Evolutionary conservation across 768 basidiomycete species (phyloP).

Genomic region (Mycena maculata): DNA sequence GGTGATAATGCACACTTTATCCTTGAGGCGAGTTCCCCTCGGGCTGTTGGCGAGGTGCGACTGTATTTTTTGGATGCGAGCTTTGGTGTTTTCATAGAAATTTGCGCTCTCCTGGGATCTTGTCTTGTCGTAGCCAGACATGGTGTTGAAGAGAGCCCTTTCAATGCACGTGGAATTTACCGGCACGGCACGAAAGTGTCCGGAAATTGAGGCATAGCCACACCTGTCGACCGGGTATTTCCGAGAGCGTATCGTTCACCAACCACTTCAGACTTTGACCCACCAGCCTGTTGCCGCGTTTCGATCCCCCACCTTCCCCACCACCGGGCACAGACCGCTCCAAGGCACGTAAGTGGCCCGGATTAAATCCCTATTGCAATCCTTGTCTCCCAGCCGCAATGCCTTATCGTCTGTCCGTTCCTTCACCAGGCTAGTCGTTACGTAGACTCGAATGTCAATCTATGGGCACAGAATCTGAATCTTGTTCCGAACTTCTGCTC

Average conservation of each 20-base stretch:
- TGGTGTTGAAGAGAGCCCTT: slow-evolving; percentile 27
- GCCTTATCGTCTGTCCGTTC: not conserved
- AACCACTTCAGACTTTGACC: no score
- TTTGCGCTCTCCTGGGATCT: slow-evolving; percentile 51
- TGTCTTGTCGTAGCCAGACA: slow-evolving; percentile 53
- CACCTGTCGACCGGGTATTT: no score
- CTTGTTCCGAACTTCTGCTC: slow-evolving; percentile 24
- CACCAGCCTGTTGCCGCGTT: slow-evolving; percentile 8
- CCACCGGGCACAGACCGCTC: slow-evolving; percentile 4
- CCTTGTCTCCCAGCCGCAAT: not conserved
- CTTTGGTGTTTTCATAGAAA: slow-evolving; percentile 68
- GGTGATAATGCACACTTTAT: slow-evolving; percentile 89
- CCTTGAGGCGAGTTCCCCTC: slow-evolving; percentile 67
- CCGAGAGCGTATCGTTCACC: no score
- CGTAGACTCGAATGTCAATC: slow-evolving; percentile 13
- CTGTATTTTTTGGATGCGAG: slow-evolving; percentile 75
- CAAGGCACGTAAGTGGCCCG: slow-evolving; percentile 7
- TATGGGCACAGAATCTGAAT: slow-evolving; percentile 3
- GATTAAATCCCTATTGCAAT: not conserved
- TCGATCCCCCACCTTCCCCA: slow-evolving; percentile 2
- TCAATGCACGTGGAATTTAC: no score
- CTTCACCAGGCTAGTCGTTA: not conserved
- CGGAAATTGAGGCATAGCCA: no score
- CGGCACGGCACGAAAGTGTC: no score
- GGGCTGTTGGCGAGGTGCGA: slow-evolving; percentile 69